phyloP scores from a whole-genome alignment of 108 stramenopile species.

The Skeletonema costatum region DNA sequence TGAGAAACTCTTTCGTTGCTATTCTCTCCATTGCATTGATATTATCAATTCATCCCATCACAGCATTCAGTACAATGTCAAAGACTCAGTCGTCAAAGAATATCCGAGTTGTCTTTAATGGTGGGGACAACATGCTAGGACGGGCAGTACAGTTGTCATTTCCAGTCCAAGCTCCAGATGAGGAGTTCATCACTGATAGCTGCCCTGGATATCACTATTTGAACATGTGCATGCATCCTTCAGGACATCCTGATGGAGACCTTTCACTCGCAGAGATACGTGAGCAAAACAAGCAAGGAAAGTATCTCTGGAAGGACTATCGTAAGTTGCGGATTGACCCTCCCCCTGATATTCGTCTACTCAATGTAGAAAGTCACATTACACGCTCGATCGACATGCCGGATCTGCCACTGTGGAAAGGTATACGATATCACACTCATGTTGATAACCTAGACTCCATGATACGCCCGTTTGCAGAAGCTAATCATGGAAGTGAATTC shows the following conservation, averaged over 20 bases:
- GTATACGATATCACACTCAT: constrained; percentile 21
- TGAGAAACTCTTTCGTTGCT: too few species aligned
- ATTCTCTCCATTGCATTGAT: too few species aligned
- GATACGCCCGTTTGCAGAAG: background rate
- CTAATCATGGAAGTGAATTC: background rate
- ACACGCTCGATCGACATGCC: constrained; percentile 12
- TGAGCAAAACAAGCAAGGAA: constrained; percentile 1
- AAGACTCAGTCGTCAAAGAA: background rate
- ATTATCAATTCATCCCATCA: too few species aligned
- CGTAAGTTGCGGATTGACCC: background rate
- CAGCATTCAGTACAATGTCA: too few species aligned
- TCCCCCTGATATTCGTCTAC: constrained; percentile 14
- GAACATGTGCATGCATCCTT: constrained; percentile 11
- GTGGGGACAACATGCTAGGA: constrained; percentile 33
- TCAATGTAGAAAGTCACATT: constrained; percentile 24
- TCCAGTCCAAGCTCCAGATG: constrained; percentile 1
- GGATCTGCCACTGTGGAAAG: constrained; percentile 13
- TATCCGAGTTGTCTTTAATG: constrained; percentile 21
- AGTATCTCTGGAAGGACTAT: constrained; percentile 24
- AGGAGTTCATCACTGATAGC: constrained; percentile 12
- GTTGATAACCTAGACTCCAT: constrained; percentile 10
- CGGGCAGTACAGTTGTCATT: constrained; percentile 19
- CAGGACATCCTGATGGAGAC: background rate
- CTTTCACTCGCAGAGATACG: constrained; percentile 12
- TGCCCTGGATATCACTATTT: constrained; percentile 18